phyloP scores from a whole-genome alignment of 2,329 filamentous ascomycete species.

The Microthyrium microscopicum region DNA sequence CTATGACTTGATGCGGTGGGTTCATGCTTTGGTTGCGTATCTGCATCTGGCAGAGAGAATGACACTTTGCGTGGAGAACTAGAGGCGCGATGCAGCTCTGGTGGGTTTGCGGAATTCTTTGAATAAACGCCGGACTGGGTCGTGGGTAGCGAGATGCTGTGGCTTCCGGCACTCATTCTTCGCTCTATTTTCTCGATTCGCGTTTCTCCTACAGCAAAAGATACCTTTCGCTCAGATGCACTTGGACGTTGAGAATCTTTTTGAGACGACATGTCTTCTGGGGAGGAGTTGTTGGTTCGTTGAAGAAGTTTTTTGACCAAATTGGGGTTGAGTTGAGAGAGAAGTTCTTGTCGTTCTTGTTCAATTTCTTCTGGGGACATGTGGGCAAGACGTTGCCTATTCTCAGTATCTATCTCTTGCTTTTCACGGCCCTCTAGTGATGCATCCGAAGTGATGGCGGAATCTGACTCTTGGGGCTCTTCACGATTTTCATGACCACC shows the following conservation, averaged over 20 bases:
- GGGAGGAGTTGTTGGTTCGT: conserved; percentile 58
- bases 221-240: no score
- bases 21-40: background rate
- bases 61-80: conserved; percentile 6
- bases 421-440: no score
- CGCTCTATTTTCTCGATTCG: background rate
- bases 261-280: background rate
- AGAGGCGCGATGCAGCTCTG: no score
- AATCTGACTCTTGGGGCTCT: background rate
- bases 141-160: background rate
- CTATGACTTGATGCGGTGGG: conserved; percentile 6
- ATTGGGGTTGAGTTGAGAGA: conserved; percentile 56
- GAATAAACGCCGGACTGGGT: no score
- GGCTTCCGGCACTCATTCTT: background rate
- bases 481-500: conserved; percentile 12
- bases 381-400: conserved; percentile 49
- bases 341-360: conserved; percentile 62
- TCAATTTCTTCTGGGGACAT: conserved; percentile 78
- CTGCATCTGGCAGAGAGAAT: conserved; percentile 3
- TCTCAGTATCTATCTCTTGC: conserved; percentile 65
- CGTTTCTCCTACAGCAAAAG: background rate
- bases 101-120: no score
- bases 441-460: no score
- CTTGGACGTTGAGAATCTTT: no score
- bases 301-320: conserved; percentile 62